Conservation (phyloP, 768 basidiomycete genomes). For the Boletus tomentosulus region DNA sequence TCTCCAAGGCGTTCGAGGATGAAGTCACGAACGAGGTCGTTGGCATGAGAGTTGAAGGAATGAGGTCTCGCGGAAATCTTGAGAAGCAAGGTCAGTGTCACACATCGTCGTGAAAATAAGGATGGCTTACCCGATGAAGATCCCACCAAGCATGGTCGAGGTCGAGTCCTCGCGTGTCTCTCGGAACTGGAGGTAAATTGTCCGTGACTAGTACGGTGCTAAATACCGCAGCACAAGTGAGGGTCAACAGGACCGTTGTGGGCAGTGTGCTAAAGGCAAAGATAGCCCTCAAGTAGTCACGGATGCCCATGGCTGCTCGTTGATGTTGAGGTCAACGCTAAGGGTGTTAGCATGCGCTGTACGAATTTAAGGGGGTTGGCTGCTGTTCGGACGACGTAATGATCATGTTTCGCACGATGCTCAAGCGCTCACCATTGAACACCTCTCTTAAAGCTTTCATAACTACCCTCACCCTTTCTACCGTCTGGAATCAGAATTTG, state of each 20-base stretch:
- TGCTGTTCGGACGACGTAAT: not conserved
- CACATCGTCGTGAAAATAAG: not conserved
- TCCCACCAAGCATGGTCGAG: slow-evolving; percentile 55
- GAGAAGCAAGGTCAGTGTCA: not conserved
- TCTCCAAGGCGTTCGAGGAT: slow-evolving; percentile 51
- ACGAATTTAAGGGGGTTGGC: not conserved
- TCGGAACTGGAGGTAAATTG: slow-evolving; percentile 42
- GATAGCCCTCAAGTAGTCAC: slow-evolving; percentile 19
- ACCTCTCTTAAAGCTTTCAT: no score
- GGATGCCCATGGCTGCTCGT: slow-evolving; percentile 21
- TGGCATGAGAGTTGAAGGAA: slow-evolving; percentile 74
- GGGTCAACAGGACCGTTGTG: slow-evolving; percentile 42
- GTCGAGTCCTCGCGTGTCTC: slow-evolving; percentile 42
- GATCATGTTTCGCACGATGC: not conserved
- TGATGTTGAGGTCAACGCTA: not conserved
- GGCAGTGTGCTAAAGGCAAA: slow-evolving; percentile 40
- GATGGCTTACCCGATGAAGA: slow-evolving; percentile 44
- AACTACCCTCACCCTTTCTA: no score
- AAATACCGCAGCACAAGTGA: slow-evolving; percentile 49
- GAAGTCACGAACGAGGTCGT: slow-evolving; percentile 61
- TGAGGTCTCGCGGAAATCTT: slow-evolving; percentile 69
- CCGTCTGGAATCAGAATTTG: no score
- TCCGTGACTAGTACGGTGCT: slow-evolving; percentile 46
- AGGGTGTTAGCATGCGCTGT: not conserved
- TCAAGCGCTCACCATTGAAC: no score